Evolutionary conservation across 148 eudicot genomes (phyloP).

Genomic region (Chenopodium formosanum): DNA sequence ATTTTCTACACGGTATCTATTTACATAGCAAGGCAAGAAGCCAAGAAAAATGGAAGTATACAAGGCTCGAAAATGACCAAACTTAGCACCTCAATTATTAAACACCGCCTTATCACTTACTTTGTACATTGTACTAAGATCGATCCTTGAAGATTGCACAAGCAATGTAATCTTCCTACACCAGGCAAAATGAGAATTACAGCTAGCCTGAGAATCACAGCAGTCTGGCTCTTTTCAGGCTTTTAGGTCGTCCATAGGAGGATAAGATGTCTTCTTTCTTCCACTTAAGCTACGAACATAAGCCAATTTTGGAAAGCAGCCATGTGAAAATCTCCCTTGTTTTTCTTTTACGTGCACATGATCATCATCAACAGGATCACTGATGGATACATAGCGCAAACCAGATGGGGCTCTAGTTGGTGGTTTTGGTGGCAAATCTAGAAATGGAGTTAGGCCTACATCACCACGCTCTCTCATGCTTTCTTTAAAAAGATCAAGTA

Average conservation of each 20-base stretch:
- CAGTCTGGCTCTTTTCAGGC: not conserved
- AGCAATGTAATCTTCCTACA: slow-evolving; percentile 3
- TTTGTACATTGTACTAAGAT: slow-evolving; percentile 12
- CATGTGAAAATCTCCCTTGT: slow-evolving; percentile 32
- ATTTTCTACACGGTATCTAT: not conserved
- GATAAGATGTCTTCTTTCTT: slow-evolving; percentile 39
- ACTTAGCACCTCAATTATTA: not conserved
- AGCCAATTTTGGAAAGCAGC: slow-evolving; percentile 63
- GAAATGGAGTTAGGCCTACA: slow-evolving; percentile 7
- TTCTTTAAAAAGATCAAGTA: slow-evolving; percentile 64
- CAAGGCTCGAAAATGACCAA: not conserved
- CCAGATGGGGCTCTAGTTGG: slow-evolving; percentile 34
- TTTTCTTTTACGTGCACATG: slow-evolving; percentile 27
- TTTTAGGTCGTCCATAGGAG: slow-evolving; percentile 26
- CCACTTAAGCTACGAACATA: slow-evolving; percentile 49
- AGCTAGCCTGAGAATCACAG: not conserved
- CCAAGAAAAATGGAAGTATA: not conserved
- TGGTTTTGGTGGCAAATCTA: slow-evolving; percentile 29
- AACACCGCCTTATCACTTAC: not conserved
- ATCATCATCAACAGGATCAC: slow-evolving; percentile 29
- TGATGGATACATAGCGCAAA: slow-evolving; percentile 24
- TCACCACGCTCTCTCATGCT: slow-evolving; percentile 41
- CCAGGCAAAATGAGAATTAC: not conserved
- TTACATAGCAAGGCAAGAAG: not conserved
- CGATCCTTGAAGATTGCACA: slow-evolving; percentile 1